Base-by-base conservation (phyloP, 2,329 filamentous ascomycete species). In the Claviceps fusiformis region DNA sequence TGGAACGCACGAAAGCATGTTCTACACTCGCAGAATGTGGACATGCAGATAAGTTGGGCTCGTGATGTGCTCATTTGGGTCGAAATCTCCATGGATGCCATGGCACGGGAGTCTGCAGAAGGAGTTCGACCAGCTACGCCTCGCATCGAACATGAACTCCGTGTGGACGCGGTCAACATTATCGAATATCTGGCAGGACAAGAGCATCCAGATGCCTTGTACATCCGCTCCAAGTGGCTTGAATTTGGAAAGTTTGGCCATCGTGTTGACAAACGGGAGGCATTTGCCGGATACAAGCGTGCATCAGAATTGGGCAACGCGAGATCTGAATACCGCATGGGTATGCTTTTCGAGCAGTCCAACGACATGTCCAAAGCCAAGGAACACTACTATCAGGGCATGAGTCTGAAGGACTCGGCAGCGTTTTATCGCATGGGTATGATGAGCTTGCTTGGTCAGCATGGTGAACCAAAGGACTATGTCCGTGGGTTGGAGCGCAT, bases 211-310 rank as follows among this genome's bases (percentile, higher is more conserved):
- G 90, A 93, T 65, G 93, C 93, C 29, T 83, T 95, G 61, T 98
- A 97, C 68, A 89, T 97, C 75, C 84, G 84, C 63, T 89, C 90
- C 57, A 96, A 95, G 79, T 98, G 93, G 93, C 77, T 95, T 52
- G 93, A 98, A 68, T 98, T 97, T 76, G 93, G 93, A 62, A 95
- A 95, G 67, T 97, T 96, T 66, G 90, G 89, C 44, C 83, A 86
- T 69, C 83, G 90, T 33, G 78, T 90, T 57, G 93, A 98, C 74
- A 95, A 95, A 73, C 91, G 92, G 64, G 92, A 96, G 71, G 92
- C 93, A 8, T 97, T 95, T 67, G 73, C 83, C 58, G 87, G 86
- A 63, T 98, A 97, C 71, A 83, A 84, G 59, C 79, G 85, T 63
- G 88, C 93, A n/a, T 86, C 89, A 35, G 86, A 91, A 62, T 84